Conservation (phyloP, 352 stramenopile species). For the Pythium phragmiticola region DNA sequence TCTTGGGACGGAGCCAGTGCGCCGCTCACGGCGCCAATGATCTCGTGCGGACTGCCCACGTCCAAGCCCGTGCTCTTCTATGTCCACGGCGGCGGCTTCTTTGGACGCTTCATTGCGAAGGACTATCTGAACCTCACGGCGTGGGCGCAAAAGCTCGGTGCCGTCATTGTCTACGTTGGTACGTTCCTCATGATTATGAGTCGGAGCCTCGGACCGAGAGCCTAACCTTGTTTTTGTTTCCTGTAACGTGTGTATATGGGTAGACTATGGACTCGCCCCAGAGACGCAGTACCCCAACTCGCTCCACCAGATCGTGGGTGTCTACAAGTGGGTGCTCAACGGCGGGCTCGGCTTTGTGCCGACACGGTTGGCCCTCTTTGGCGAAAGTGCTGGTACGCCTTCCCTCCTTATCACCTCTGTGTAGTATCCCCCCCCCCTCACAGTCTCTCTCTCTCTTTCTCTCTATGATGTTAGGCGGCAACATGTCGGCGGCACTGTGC, state of each 20-base stretch:
- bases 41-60: conserved; percentile 64
- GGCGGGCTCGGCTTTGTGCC: conserved; percentile 73
- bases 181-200: conserved; percentile 15
- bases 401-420: neutral
- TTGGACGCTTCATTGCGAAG: conserved; percentile 86
- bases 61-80: conserved; percentile 79
- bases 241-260: too few species aligned
- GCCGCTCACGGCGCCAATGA: conserved; percentile 60
- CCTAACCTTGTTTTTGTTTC: too few species aligned
- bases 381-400: conserved; percentile 74
- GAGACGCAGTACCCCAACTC: conserved; percentile 82
- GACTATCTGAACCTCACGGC: conserved; percentile 75
- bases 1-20: conserved; percentile 66
- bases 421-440: neutral
- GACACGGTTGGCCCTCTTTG: conserved; percentile 72
- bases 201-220: too few species aligned
- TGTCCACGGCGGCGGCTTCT: conserved; percentile 86
- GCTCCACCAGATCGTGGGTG: conserved; percentile 71
- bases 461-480: conserved; percentile 49
- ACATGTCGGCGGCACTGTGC: conserved; percentile 81
- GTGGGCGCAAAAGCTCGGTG: conserved; percentile 69
- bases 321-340: conserved; percentile 85
- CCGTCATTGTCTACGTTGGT: conserved; percentile 87
- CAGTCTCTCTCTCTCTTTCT: neutral
- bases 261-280: conserved; percentile 81